These are phyloP conservation scores for Bidens hawaiensis DNA, from an alignment of 140 eudicot species.

Conservation along the genomic window DNA sequence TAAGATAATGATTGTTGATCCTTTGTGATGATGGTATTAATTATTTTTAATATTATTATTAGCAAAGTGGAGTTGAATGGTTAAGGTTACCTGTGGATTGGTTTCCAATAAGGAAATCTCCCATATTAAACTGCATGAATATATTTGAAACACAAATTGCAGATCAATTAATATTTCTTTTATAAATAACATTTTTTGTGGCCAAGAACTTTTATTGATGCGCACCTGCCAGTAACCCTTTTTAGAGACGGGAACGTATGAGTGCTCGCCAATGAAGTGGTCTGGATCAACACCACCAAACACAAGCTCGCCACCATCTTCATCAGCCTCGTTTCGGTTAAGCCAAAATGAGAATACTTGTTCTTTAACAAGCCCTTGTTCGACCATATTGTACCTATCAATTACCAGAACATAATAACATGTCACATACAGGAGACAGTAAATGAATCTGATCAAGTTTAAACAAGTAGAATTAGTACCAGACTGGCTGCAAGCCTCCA, in stretches of 20 bases:
- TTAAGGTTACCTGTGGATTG: slow-evolving; percentile 53
- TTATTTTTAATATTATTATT: background rate
- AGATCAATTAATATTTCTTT: background rate
- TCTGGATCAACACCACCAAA: slow-evolving; percentile 65
- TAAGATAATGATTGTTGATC: background rate
- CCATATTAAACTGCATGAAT: slow-evolving; percentile 54
- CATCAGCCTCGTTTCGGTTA: slow-evolving; percentile 42
- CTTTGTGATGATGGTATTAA: background rate
- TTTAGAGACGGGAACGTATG: slow-evolving; percentile 51
- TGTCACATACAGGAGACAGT: background rate
- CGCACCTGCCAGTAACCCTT: slow-evolving; percentile 72
- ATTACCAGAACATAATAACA: background rate
- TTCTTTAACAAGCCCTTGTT: slow-evolving; percentile 55
- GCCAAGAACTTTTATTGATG: background rate
- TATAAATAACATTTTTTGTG: background rate
- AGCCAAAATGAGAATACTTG: slow-evolving; percentile 72
- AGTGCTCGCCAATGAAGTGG: slow-evolving; percentile 60
- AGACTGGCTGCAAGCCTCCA: slow-evolving; percentile 51
- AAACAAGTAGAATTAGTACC: slow-evolving; percentile 29
- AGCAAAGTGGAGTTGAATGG: background rate
- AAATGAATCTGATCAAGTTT: background rate
- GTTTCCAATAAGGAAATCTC: slow-evolving; percentile 55
- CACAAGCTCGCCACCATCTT: slow-evolving; percentile 63
- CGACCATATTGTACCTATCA: slow-evolving; percentile 63
- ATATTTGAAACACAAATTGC: background rate